Evolutionary conservation across 2,329 filamentous ascomycete species (phyloP), one percentile per base, ranked within the genome.

Genomic region (Golovinomyces cichoracearum): DNA sequence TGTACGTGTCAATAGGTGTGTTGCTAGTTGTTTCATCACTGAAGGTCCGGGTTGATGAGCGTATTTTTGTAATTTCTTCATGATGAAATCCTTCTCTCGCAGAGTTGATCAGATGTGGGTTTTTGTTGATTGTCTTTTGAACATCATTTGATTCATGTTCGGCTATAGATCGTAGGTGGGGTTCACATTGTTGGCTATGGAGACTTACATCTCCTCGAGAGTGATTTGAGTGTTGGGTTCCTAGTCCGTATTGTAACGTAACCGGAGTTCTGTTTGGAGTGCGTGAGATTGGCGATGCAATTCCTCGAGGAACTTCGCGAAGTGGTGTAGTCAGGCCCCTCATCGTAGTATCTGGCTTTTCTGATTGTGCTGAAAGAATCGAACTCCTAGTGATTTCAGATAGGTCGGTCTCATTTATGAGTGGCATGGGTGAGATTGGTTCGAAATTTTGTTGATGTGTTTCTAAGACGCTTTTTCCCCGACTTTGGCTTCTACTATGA

Each of bases 381-480:
- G 88, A 94, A 15, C 80, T 80, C 56, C 88, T 73, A 0, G 88
- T 95, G 49, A 94, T 64, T 47, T 94, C 86, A 0, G 88, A 93
- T 38, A 81, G 75, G 54, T 83, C 80, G 50, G 93, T 74, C 49
- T 84, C 83, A 63, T 86, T 93, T 63, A 81, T 79, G 53, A 93
- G 70, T 2, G 88, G 88, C 79, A 94, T 84, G 5, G 83, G 83
- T 5, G 85, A 80, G 4, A 64, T 62, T 12, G 82, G 73, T 45
- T 76, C 67, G 54, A 62, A 67, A 51, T 55, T 58, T 25, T 72
- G 67, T 5, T 72, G 71, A 35, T 69, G 68, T 10, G 70, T 69
- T 12, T 73, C 70, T 0, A 61, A 60, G 51, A 67, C 66, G 45
- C 63, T 64, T 23, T 57, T 57, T 47, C 59, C 57, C 33, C 71